A percentile compares a stretch with the other conserved stretches of the same genome.
These are phyloP conservation scores for Metarhizium guizhouense DNA, from an alignment of 2,329 filamentous ascomycete species.

Conservation along the genomic window DNA sequence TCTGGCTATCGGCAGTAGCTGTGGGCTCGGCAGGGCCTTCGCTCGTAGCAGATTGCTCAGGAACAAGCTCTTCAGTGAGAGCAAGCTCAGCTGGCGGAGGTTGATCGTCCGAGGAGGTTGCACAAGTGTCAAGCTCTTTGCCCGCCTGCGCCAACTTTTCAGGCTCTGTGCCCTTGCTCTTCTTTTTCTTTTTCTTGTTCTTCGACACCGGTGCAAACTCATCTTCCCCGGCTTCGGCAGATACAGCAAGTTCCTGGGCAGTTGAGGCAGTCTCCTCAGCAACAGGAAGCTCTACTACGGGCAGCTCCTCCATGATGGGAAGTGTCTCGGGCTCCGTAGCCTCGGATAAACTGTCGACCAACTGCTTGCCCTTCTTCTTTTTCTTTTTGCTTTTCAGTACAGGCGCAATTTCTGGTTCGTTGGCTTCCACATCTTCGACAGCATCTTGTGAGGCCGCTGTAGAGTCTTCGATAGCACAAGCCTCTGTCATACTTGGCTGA, in stretches of 20 bases:
- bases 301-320: too few species aligned
- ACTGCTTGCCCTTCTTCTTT: conserved; percentile 16
- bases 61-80: background rate
- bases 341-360: conserved; percentile 1
- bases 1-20: too few species aligned
- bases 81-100: background rate
- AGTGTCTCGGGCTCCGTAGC: too few species aligned
- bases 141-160: background rate
- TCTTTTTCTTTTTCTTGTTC: conserved; percentile 15
- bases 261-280: conserved; percentile 5
- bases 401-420: background rate
- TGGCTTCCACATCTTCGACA: background rate
- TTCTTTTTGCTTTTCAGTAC: conserved; percentile 14
- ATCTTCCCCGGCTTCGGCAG: conserved; percentile 3
- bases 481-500: background rate
- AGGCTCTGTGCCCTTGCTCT: conserved; percentile 1
- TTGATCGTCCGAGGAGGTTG: background rate
- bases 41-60: background rate
- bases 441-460: background rate
- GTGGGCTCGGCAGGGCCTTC: background rate
- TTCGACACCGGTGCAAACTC: conserved; percentile 8
- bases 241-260: conserved; percentile 5
- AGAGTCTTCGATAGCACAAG: background rate
- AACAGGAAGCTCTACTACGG: background rate
- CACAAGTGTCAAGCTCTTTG: background rate